These are phyloP conservation scores for Chenopodium formosanum DNA, from an alignment of 148 eudicot species.

Conservation along the genomic window DNA sequence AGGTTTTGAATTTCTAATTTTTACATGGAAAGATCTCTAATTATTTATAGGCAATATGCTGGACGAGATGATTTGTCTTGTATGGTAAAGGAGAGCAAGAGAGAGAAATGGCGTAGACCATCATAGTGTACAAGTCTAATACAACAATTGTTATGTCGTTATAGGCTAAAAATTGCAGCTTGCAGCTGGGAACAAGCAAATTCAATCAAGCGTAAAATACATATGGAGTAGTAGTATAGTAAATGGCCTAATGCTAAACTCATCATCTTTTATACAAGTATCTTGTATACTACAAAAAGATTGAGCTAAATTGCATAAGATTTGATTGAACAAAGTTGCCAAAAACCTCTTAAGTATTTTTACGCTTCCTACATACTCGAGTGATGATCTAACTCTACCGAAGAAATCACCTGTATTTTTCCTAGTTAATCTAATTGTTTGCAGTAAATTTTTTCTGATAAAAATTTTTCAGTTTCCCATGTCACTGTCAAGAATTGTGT, in stretches of 20 bases:
- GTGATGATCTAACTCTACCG: not conserved
- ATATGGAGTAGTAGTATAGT: no score
- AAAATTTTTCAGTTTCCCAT: not conserved
- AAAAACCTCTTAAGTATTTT: not conserved
- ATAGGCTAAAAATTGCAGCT: no score
- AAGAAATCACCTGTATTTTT: not conserved
- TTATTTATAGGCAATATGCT: no score
- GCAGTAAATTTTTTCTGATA: not conserved
- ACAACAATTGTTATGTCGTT: no score
- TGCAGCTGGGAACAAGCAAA: not conserved
- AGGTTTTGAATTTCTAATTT: no score
- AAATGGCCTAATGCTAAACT: not conserved
- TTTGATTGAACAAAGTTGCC: not conserved
- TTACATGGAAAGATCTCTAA: no score
- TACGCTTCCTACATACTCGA: not conserved
- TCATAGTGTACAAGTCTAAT: no score
- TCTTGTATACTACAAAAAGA: not conserved
- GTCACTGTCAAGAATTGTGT: not conserved
- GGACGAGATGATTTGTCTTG: no score
- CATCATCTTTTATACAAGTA: not conserved
- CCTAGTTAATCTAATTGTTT: not conserved
- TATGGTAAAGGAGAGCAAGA: no score
- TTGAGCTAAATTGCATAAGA: not conserved
- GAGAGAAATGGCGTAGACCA: no score
- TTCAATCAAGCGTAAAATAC: not conserved